Percentiles rank a stretch among this genome's conserved stretches.
These are phyloP conservation scores for Phytophthora foliorum DNA, from an alignment of 352 stramenopile genomes.

Conservation along the genomic window DNA sequence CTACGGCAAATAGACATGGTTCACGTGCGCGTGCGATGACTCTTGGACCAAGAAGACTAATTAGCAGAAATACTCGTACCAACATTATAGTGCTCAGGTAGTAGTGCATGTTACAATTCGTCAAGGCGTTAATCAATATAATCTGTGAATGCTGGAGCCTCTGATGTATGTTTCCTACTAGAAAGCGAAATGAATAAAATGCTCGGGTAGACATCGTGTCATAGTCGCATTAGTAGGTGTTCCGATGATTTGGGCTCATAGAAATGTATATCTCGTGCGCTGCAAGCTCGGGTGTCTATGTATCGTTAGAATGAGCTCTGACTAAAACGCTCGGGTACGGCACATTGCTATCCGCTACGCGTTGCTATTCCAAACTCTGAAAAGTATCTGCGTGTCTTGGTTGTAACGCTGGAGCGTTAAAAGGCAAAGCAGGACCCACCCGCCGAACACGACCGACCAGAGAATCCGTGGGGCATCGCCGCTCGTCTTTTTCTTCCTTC, in stretches of 20 bases:
- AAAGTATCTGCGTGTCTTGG: background rate
- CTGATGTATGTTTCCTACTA: background rate
- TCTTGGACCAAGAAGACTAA: background rate
- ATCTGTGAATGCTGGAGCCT: background rate
- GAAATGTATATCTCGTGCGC: background rate
- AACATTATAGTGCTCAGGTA: background rate
- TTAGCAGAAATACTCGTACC: background rate
- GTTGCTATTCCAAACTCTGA: background rate
- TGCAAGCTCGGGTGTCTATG: background rate
- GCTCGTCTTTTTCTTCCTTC: background rate
- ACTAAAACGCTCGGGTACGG: background rate
- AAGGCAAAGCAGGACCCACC: background rate
- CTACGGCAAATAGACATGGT: constrained; percentile 14
- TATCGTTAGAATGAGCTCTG: background rate
- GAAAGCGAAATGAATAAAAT: background rate
- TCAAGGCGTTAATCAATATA: background rate
- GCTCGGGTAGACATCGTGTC: background rate
- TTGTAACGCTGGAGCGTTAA: background rate
- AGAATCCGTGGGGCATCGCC: background rate
- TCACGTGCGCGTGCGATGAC: constrained; percentile 9
- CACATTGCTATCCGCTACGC: background rate
- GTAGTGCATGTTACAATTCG: background rate
- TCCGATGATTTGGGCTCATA: background rate
- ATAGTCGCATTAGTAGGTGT: background rate
- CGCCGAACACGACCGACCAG: background rate